phyloP scores from a whole-genome alignment of 2,329 filamentous ascomycete genomes.

The Aspergillus uvarum region DNA sequence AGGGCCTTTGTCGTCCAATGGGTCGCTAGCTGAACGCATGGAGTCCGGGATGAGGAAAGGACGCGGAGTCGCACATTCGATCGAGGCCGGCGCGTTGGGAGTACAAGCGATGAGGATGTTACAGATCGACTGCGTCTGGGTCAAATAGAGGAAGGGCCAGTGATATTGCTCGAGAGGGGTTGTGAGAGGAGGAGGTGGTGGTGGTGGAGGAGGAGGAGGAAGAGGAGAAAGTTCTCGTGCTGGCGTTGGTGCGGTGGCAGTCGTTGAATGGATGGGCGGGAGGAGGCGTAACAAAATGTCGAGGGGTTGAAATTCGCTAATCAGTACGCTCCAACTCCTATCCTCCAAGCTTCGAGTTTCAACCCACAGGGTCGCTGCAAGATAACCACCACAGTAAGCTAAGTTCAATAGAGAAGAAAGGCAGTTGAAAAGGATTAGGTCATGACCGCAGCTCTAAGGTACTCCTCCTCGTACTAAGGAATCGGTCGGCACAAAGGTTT shows the following conservation, averaged over 20 bases:
- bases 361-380: constrained; percentile 21
- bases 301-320: constrained; percentile 16
- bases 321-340: constrained; percentile 18
- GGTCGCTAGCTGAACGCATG: constrained; percentile 41
- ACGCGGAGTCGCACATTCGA: constrained; percentile 38
- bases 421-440: not conserved
- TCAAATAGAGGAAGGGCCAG: constrained; percentile 14
- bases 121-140: constrained; percentile 25
- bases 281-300: constrained; percentile 21
- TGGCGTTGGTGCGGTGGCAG: constrained; percentile 1
- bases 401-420: constrained; percentile 15
- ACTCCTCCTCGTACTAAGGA: not conserved
- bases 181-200: not conserved
- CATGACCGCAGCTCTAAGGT: not conserved
- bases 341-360: constrained; percentile 20
- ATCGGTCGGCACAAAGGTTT: constrained; percentile 14
- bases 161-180: not conserved
- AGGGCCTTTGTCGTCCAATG: constrained; percentile 32
- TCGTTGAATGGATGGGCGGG: not conserved
- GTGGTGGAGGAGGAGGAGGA: too few species aligned
- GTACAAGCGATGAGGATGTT: constrained; percentile 15
- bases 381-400: constrained; percentile 14
- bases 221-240: not conserved
- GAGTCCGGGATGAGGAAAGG: constrained; percentile 33
- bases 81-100: constrained; percentile 25